A percentile compares a stretch with the other conserved stretches of the same genome.
Conservation (phyloP, 148 eudicot genomes). For the Cornus kousa region DNA sequence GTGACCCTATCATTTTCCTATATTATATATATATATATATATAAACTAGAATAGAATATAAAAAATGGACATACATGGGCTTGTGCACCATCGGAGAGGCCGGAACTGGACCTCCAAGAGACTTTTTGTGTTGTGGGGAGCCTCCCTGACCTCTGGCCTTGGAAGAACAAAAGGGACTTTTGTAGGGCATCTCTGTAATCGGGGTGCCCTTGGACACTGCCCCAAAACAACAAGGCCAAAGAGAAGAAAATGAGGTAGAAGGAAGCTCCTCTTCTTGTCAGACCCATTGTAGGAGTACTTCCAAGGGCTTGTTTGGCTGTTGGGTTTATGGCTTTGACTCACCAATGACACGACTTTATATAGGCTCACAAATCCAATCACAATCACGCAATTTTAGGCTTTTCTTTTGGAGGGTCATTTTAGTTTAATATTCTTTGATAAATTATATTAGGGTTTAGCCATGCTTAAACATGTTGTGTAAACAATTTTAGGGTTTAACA, state of each 20-base stretch:
- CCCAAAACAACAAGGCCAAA: slow-evolving; percentile 13
- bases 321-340: background rate
- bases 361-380: slow-evolving; percentile 13
- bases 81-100: slow-evolving; percentile 55
- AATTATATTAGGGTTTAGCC: background rate
- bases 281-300: slow-evolving; percentile 10
- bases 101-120: slow-evolving; percentile 65
- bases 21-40: too few relatives aligned
- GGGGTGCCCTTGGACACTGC: slow-evolving; percentile 30
- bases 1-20: too few relatives aligned
- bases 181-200: slow-evolving; percentile 79
- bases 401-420: slow-evolving; percentile 2
- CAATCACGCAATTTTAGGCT: slow-evolving; percentile 30
- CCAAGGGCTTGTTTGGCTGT: background rate
- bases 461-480: background rate
- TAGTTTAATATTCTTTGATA: background rate
- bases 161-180: slow-evolving; percentile 80
- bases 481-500: background rate
- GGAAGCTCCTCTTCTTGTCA: slow-evolving; percentile 4
- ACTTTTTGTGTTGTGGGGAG: slow-evolving; percentile 45
- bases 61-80: slow-evolving; percentile 50
- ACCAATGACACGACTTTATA: slow-evolving; percentile 6
- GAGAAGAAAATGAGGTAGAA: slow-evolving; percentile 16
- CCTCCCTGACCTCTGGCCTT: slow-evolving; percentile 86
- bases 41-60: too few relatives aligned